phyloP scores from a whole-genome alignment of 1,284 basidiomycete species.

The Tilletia caries region DNA sequence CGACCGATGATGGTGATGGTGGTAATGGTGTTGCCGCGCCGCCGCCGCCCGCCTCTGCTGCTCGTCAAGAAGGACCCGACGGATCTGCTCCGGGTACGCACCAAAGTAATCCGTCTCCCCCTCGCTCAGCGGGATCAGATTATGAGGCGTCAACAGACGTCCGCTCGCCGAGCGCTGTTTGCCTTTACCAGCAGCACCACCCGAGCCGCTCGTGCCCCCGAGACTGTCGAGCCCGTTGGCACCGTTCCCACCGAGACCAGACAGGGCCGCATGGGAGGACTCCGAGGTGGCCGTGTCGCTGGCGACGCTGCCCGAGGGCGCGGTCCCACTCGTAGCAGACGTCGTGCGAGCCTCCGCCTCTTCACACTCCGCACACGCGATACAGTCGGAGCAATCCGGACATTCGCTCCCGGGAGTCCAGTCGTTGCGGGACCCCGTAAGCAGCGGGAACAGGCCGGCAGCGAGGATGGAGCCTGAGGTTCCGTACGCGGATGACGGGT shows the following conservation, averaged over 20 bases:
- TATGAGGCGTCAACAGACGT: constrained; percentile 39
- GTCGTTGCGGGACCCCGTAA: too few species aligned
- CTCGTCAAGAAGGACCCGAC: not conserved
- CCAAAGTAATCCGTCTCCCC: constrained; percentile 3
- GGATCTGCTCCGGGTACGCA: constrained; percentile 3
- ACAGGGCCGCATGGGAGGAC: not conserved
- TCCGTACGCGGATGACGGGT: not conserved
- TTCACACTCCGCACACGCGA: not conserved
- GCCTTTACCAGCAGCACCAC: not conserved
- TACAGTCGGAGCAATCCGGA: not conserved
- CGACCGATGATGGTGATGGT: not conserved
- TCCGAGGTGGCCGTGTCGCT: constrained; percentile 25
- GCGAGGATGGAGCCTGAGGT: not conserved
- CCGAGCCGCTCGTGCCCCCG: not conserved
- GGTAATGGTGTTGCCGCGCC: not conserved
- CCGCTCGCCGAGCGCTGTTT: constrained; percentile 41
- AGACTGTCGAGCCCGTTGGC: not conserved
- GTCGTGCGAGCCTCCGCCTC: constrained; percentile 13
- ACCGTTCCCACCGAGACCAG: not conserved
- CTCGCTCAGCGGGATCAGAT: constrained; percentile 28
- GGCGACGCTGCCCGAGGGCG: constrained; percentile 40
- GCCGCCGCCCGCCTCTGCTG: not conserved
- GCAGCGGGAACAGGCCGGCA: too few species aligned
- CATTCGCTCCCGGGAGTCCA: not conserved
- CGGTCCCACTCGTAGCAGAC: constrained; percentile 22